phyloP scores from a whole-genome alignment of 257 asterid genomes.

The Solanum tarijense region DNA sequence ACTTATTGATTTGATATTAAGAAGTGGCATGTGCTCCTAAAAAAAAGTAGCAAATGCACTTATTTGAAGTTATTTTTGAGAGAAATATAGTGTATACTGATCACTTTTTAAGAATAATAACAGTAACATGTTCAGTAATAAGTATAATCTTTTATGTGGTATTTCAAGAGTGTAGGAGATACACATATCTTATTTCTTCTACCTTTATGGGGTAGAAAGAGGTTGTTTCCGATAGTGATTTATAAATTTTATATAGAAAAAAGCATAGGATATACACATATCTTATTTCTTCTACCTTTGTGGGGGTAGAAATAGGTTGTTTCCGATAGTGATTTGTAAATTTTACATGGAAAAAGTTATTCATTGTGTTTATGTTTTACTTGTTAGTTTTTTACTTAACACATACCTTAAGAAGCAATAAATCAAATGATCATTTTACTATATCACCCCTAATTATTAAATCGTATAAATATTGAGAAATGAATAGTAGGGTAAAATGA shows the following conservation, averaged over 20 bases:
- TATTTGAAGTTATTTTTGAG: not conserved
- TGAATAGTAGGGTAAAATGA: not conserved
- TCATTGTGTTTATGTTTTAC: not conserved
- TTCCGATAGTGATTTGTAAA: not conserved
- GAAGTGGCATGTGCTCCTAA: conserved; percentile 29
- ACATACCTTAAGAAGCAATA: not conserved
- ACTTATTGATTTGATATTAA: not conserved
- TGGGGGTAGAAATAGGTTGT: not conserved
- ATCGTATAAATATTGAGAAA: not conserved
- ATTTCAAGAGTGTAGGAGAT: not conserved
- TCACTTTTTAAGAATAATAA: not conserved
- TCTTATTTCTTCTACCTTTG: not conserved
- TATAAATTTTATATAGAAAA: not conserved
- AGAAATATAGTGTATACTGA: not conserved
- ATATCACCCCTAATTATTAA: not conserved
- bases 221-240: not conserved
- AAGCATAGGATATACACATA: not conserved
- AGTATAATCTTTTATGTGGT: not conserved
- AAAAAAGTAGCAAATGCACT: conserved; percentile 39
- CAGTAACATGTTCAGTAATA: not conserved
- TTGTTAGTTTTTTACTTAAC: not conserved
- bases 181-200: not conserved
- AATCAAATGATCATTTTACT: not conserved
- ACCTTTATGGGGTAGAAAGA: not conserved
- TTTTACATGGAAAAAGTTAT: not conserved